These are phyloP conservation scores for Rubia tinctorum DNA, from an alignment of 305 asterid species.

Conservation along the genomic window DNA sequence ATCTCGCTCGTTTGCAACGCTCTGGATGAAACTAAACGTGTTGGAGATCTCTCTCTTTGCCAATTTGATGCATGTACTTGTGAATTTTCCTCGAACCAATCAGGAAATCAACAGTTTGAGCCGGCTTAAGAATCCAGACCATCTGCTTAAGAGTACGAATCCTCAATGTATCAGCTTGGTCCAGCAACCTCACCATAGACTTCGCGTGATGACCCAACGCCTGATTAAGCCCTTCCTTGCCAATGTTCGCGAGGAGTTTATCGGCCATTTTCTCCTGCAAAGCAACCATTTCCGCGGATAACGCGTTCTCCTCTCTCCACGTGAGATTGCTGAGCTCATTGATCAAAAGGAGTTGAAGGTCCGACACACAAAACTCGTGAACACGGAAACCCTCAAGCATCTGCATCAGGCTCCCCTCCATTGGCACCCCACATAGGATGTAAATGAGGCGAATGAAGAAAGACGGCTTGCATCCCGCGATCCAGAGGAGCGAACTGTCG, in stretches of 20 bases:
- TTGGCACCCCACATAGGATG: slow-evolving; percentile 24
- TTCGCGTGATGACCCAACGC: slow-evolving; percentile 21
- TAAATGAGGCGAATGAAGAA: slow-evolving; percentile 30
- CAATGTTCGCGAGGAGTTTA: slow-evolving; percentile 23
- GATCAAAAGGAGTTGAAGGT: slow-evolving; percentile 19
- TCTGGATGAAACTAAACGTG: background rate
- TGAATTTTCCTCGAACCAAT: slow-evolving; percentile 32
- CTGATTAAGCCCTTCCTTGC: slow-evolving; percentile 13
- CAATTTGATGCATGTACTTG: slow-evolving; percentile 35
- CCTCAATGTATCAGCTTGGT: slow-evolving; percentile 36
- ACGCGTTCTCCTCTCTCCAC: slow-evolving; percentile 21
- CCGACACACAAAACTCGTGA: slow-evolving; percentile 19
- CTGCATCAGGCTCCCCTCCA: slow-evolving; percentile 9
- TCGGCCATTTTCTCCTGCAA: slow-evolving; percentile 42
- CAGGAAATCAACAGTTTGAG: slow-evolving; percentile 33
- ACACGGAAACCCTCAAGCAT: slow-evolving; percentile 9
- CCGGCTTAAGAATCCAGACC: slow-evolving; percentile 29
- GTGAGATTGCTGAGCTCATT: slow-evolving; percentile 23
- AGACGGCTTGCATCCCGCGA: slow-evolving; percentile 41
- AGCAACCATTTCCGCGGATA: slow-evolving; percentile 24
- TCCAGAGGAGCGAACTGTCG: slow-evolving; percentile 36
- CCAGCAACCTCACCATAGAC: slow-evolving; percentile 24
- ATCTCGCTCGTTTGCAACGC: too few species aligned
- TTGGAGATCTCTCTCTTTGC: slow-evolving; percentile 32
- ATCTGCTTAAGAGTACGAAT: slow-evolving; percentile 31